Evolutionary conservation across 2,329 filamentous ascomycete species (phyloP), one percentile per base, ranked within the genome.

Genomic region (Cryphonectria nitschkei): DNA sequence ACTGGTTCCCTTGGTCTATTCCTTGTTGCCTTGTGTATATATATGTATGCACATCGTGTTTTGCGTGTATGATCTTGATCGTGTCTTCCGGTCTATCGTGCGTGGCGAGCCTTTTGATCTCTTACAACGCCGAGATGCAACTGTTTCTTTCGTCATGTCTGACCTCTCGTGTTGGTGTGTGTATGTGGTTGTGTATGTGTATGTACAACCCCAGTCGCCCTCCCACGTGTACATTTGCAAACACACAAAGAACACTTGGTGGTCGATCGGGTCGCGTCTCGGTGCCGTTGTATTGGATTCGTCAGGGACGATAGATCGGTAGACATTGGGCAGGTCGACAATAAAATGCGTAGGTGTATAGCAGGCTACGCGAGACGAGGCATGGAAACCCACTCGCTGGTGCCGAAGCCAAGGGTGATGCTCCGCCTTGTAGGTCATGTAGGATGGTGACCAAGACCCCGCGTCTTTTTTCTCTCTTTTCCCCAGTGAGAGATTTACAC

Each of bases 201-300:
- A 39, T 64, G 62, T 65, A 52, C 43, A 65, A 37, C 63, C 46
- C 43, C 63, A 22, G 29, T n/a, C 43, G 29, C 63, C 43, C 63
- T 16, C 26, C 29, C 26, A 34, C 26, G 63, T 65, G 63, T 65
- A 65, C 43, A 54, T 43, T 14, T 50, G 22, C 46, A 50, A 7
- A 50, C 4, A n/a, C 7, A 50, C 46, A 50, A 6, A 22, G 13
- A 7, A 39, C 22, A 50, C 43, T 39, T 39, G 37, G 4, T 64
- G 62, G 7, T 34, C 6, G 29, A n/a, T 50, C 14, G 2, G 50
- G 26, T 50, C 29, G 63, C 63, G 43, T 52, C 29, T 32, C 29
- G 43, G 63, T 34, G 63, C 43, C 3, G 43, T 37, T 32, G 32
- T 34, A n/a, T 34, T 39, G 32, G 22, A 6, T 37, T 58, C 13